Percentiles rank a stretch among this genome's conserved stretches.
phyloP scores from a whole-genome alignment of 2,329 filamentous ascomycete genomes.

The Clonostachys solani region DNA sequence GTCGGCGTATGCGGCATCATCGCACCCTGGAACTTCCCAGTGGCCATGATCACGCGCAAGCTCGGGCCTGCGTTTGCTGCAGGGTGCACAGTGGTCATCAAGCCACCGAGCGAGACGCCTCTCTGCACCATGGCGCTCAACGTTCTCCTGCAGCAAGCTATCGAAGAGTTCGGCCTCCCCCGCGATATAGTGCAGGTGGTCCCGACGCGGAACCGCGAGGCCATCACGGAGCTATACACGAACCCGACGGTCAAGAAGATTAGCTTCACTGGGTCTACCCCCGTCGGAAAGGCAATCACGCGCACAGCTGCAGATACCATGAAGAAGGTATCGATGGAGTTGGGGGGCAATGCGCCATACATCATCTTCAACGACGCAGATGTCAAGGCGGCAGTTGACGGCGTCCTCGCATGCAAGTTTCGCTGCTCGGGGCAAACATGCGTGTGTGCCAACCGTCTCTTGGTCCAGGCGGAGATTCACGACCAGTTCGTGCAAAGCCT shows the following conservation, averaged over 20 bases:
- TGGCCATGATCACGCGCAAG: slow-evolving; percentile 70
- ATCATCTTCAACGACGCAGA: slow-evolving; percentile 98
- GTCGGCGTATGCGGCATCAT: slow-evolving; percentile 65
- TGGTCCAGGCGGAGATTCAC: slow-evolving; percentile 51
- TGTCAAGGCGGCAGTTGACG: slow-evolving; percentile 73
- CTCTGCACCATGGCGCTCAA: slow-evolving; percentile 73
- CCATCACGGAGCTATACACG: slow-evolving; percentile 74
- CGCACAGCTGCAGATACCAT: slow-evolving; percentile 79
- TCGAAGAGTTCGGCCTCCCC: slow-evolving; percentile 81
- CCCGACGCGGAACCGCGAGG: slow-evolving; percentile 70
- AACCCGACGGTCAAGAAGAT: slow-evolving; percentile 75
- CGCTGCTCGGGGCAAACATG: slow-evolving; percentile 27
- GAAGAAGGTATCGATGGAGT: slow-evolving; percentile 81
- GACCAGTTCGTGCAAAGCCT: slow-evolving; percentile 58
- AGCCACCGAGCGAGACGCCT: slow-evolving; percentile 87
- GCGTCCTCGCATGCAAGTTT: slow-evolving; percentile 53
- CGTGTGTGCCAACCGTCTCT: slow-evolving; percentile 28
- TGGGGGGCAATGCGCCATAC: slow-evolving; percentile 92
- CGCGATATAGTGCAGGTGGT: slow-evolving; percentile 88
- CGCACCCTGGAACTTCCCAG: slow-evolving; percentile 81
- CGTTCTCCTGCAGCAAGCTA: slow-evolving; percentile 82
- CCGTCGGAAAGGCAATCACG: slow-evolving; percentile 74
- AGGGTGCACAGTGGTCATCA: slow-evolving; percentile 91
- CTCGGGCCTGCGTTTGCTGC: slow-evolving; percentile 78
- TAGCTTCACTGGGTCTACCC: slow-evolving; percentile 83